Evolutionary conservation across 2,329 filamentous ascomycete genomes (phyloP).

Genomic region (Trichoderma pleuroti): DNA sequence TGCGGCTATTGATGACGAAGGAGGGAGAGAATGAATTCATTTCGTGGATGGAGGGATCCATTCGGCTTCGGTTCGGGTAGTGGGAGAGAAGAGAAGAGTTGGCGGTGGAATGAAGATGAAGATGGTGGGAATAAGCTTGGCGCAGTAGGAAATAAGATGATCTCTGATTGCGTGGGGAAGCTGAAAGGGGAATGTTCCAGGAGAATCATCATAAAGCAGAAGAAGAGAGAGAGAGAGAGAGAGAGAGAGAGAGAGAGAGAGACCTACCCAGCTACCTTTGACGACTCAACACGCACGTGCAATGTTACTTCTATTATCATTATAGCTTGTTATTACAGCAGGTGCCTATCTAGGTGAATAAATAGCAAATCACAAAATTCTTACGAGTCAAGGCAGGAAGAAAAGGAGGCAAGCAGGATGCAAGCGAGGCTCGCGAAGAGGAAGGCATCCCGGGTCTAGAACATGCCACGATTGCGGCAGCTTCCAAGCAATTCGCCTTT

Average conservation of each 20-base stretch:
- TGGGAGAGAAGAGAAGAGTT: neutral
- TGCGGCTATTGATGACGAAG: neutral
- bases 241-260: too few relatives aligned
- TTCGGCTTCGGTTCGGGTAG: neutral
- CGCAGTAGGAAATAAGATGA: neutral
- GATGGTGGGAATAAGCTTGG: neutral
- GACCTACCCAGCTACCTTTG: too few relatives aligned
- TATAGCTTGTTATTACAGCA: neutral
- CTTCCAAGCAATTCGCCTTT: neutral
- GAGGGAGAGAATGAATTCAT: neutral
- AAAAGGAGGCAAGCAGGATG: neutral
- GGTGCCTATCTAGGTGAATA: neutral
- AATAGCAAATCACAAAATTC: neutral
- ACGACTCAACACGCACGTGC: neutral
- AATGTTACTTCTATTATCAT: neutral
- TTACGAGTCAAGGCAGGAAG: neutral
- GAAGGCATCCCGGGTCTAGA: neutral
- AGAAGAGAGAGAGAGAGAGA: neutral
- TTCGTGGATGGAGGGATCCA: neutral
- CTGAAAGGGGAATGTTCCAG: neutral
- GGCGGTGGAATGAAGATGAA: neutral
- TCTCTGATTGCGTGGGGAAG: neutral
- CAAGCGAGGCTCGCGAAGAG: neutral
- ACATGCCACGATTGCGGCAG: neutral
- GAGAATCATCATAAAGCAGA: neutral